A percentile compares a stretch with the other conserved stretches of the same genome.
Conservation (phyloP, 768 basidiomycete genomes). For the Sistotremastrum suecicum region DNA sequence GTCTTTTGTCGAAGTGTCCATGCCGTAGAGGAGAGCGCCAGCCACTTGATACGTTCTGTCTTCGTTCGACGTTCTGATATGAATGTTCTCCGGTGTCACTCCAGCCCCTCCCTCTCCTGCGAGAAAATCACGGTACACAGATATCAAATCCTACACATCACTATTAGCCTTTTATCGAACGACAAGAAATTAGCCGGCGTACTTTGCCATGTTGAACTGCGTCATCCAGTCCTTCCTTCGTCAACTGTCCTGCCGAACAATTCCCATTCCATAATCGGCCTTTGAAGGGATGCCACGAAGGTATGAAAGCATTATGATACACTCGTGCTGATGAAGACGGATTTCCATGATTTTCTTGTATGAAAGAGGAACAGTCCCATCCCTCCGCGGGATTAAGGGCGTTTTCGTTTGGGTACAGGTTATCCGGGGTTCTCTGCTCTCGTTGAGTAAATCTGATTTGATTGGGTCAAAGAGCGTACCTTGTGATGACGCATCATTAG, state of each 20-base stretch:
- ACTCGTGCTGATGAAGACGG: constrained; percentile 18
- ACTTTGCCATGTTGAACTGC: constrained; percentile 29
- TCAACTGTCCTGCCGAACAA: constrained; percentile 34
- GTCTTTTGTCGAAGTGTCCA: constrained; percentile 22
- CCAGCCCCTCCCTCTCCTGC: constrained; percentile 1
- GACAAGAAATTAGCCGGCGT: constrained; percentile 2
- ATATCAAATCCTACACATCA: constrained; percentile 29
- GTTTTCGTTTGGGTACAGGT: constrained; percentile 30
- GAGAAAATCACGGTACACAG: constrained; percentile 28
- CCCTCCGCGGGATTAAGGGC: constrained; percentile 21
- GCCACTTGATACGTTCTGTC: constrained; percentile 35
- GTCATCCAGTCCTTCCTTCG: constrained; percentile 28
- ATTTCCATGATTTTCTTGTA: constrained; percentile 25
- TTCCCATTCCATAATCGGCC: constrained; percentile 32
- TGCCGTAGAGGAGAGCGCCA: constrained; percentile 29
- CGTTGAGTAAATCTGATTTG: neutral
- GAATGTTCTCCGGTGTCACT: constrained; percentile 23
- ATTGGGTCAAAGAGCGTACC: constrained; percentile 12
- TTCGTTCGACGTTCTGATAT: constrained; percentile 29
- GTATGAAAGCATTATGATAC: constrained; percentile 24
- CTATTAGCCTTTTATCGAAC: neutral
- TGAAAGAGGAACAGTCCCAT: constrained; percentile 28
- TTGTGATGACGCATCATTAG: constrained; percentile 35
- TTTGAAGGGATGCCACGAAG: constrained; percentile 30
- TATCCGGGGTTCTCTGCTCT: constrained; percentile 32